Evolutionary conservation across 805 yeast genomes (phyloP), one percentile per base, ranked within the genome.

Genomic region (Yarrowia divulgata): DNA sequence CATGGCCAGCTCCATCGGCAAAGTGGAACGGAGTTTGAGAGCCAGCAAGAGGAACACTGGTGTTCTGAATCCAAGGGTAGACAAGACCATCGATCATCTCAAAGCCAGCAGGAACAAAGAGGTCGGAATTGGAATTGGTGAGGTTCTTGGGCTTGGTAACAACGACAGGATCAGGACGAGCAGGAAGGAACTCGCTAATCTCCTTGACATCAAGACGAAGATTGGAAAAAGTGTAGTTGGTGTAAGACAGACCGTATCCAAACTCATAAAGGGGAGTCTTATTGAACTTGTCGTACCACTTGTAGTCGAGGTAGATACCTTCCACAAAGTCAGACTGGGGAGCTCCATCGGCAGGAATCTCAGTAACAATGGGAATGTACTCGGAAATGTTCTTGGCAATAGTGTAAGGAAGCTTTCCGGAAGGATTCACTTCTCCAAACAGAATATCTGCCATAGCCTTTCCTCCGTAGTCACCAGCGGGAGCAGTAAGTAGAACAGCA

Each of bases 371-470:
- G 18, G 84, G 83, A 34, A 83, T 85, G 71, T 87, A 82, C 72
- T 76, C 87, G 64, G 73, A 76, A 52, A 77, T 78, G 70, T 84
- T 82, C 73, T 81, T 83, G 12, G 90, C 89, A 71, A 87, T 81
- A 6, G 90, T 86, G 74, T 87, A 87, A 1, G 90, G 90, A 40
- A 88, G 79, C 70, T 83, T 81, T 5, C 90, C 90, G 42, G 88
- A 85, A 8, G 90, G 90, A 70, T 84, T 84, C 18, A 79, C 80
- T 45, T 85, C 87, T 0, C 90, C 90, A 76, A 85, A 87, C n/a
- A 87, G 73, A 0, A 86, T 82, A 48, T 86, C 88, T 0, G 88
- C 85, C 39, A 87, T 75, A 0, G 89, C 88, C 62, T 82, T 79
- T 1, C 90, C 90, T 48, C 82, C 81, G 73, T 79, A 79, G 66